A percentile compares a stretch with the other conserved stretches of the same genome.
Conservation (phyloP, 768 basidiomycete species). For the Pholiota molesta region DNA sequence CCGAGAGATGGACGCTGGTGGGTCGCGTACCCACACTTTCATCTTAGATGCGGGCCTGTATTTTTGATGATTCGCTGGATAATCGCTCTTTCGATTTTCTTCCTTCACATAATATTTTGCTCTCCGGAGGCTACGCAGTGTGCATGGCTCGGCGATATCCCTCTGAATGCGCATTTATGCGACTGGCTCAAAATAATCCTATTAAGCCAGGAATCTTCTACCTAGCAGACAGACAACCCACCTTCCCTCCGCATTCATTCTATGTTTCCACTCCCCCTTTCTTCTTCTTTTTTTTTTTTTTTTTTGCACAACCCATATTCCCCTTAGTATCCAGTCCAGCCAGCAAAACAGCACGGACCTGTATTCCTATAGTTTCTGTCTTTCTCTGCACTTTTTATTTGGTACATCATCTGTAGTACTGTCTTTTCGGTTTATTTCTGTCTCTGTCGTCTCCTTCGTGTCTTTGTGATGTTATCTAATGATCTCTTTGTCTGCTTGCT, state of each 20-base stretch:
- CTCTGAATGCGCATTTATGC: slow-evolving; percentile 1
- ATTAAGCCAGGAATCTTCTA: not conserved
- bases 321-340: slow-evolving; percentile 21
- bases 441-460: slow-evolving; percentile 17
- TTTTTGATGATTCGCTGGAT: slow-evolving; percentile 14
- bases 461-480: slow-evolving; percentile 41
- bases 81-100: slow-evolving; percentile 8
- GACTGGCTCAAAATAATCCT: slow-evolving; percentile 1
- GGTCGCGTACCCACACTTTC: not conserved
- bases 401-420: slow-evolving; percentile 36
- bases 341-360: slow-evolving; percentile 33
- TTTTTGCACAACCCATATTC: slow-evolving; percentile 20
- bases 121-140: not conserved
- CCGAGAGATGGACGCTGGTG: not conserved
- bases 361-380: slow-evolving; percentile 41
- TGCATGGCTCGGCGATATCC: not conserved
- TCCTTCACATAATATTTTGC: not conserved
- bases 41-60: slow-evolving; percentile 16
- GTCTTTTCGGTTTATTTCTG: slow-evolving; percentile 24
- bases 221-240: not conserved
- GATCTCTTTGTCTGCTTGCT: slow-evolving; percentile 22
- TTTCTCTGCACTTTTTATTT: slow-evolving; percentile 30
- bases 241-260: slow-evolving; percentile 8
- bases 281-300: slow-evolving; percentile 14
- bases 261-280: not conserved